Percentiles rank a stretch among this genome's conserved stretches.
Conservation (phyloP, 768 basidiomycete genomes). For the Jaapia argillacea region DNA sequence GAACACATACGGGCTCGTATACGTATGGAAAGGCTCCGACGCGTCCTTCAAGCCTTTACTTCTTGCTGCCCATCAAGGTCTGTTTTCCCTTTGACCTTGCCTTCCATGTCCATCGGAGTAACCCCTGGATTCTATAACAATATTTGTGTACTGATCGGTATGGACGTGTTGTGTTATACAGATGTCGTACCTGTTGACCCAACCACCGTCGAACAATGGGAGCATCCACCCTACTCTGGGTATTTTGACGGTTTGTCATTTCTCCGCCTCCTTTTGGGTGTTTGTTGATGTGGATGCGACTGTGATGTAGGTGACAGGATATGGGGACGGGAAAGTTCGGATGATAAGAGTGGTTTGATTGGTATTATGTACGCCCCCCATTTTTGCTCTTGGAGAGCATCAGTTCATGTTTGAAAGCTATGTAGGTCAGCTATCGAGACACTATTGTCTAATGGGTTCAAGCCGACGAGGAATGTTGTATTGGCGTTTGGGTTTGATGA, state of each 20-base stretch:
- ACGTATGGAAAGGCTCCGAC: conserved; percentile 49
- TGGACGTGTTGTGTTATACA: no score
- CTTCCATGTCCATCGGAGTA: no score
- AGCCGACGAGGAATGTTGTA: conserved; percentile 31
- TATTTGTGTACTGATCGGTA: no score
- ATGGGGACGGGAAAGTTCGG: conserved; percentile 25
- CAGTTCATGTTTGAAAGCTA: no score
- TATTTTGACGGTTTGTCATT: conserved; percentile 43
- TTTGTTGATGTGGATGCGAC: no score
- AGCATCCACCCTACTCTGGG: conserved; percentile 53
- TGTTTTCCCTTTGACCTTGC: no score
- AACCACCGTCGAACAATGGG: conserved; percentile 46
- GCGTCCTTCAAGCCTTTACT: conserved; percentile 42
- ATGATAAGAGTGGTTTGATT: conserved; percentile 25
- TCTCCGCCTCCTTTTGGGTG: no score
- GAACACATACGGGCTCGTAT: conserved; percentile 54
- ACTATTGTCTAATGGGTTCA: conserved; percentile 33
- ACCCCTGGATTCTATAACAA: no score
- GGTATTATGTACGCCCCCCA: conserved; percentile 31
- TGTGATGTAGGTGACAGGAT: no score
- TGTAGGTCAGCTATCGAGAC: conserved; percentile 35
- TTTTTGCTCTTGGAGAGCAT: no score
- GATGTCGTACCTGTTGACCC: conserved; percentile 65
- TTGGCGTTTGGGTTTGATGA: conserved; percentile 43
- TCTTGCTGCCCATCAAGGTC: conserved; percentile 44